phyloP scores from a whole-genome alignment of 225 moss, liverwort and hornwort genomes.

The Polytrichum formosum region DNA sequence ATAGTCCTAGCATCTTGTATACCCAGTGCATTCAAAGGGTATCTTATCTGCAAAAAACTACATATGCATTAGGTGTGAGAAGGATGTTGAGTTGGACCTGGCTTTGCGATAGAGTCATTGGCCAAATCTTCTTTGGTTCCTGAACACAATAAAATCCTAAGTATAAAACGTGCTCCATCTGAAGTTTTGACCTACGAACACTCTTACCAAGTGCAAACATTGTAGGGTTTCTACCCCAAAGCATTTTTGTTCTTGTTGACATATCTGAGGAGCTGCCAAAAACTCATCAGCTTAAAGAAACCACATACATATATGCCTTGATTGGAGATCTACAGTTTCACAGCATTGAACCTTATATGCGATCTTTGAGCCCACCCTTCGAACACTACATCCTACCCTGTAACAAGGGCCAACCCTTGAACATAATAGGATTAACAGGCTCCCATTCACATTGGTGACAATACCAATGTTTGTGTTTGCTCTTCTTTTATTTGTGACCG shows the following conservation, averaged over 20 bases:
- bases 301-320: neutral
- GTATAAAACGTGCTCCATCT: neutral
- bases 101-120: slow-evolving; percentile 1
- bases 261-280: neutral
- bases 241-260: no score
- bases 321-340: no score
- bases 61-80: neutral
- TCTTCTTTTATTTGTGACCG: neutral
- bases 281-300: neutral
- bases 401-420: no score
- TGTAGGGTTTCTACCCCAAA: no score
- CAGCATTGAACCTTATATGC: no score
- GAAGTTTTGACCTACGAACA: no score
- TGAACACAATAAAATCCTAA: neutral
- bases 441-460: no score
- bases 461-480: no score
- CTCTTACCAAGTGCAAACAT: no score
- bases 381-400: neutral
- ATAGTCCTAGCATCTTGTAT: no score
- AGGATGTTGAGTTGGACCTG: slow-evolving; percentile 17
- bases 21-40: neutral
- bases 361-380: neutral
- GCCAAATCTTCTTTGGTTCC: slow-evolving; percentile 3
- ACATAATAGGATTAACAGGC: no score
- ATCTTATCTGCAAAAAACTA: neutral